Conservation (phyloP, 768 basidiomycete species). For the Hygrocybe punicea region DNA sequence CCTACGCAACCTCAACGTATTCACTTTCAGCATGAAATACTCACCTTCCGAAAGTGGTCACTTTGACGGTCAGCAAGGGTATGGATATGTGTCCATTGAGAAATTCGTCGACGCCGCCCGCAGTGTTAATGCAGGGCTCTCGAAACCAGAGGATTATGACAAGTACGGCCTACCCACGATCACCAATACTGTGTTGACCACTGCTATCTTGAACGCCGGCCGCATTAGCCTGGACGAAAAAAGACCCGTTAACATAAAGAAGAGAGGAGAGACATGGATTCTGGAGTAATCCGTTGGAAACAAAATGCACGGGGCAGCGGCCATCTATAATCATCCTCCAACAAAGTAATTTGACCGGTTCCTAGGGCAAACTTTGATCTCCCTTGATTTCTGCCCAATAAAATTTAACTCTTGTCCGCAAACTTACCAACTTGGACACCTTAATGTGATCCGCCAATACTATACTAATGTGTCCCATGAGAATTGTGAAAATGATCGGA, state of each 20-base stretch:
- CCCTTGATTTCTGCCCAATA: no score
- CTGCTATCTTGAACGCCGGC: constrained; percentile 87
- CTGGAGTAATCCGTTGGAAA: constrained; percentile 50
- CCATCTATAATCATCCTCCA: neutral
- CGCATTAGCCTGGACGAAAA: constrained; percentile 89
- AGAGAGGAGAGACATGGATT: constrained; percentile 60
- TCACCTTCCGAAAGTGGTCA: constrained; percentile 87
- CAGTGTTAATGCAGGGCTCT: constrained; percentile 67
- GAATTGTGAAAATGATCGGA: neutral
- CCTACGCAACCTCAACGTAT: neutral
- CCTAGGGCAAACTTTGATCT: no score
- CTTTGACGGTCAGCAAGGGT: constrained; percentile 92
- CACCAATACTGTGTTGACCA: constrained; percentile 80
- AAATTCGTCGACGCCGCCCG: constrained; percentile 86
- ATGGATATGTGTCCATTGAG: constrained; percentile 88
- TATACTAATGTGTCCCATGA: neutral
- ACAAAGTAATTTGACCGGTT: no score
- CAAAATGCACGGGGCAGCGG: constrained; percentile 10
- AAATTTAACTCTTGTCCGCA: no score
- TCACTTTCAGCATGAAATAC: constrained; percentile 77
- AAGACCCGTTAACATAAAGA: constrained; percentile 74
- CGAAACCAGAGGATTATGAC: constrained; percentile 73
- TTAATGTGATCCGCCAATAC: no score
- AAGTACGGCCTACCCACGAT: constrained; percentile 81
- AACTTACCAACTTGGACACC: no score